Conservation (phyloP, 2,329 filamentous ascomycete genomes). For the Fusarium sp. region DNA sequence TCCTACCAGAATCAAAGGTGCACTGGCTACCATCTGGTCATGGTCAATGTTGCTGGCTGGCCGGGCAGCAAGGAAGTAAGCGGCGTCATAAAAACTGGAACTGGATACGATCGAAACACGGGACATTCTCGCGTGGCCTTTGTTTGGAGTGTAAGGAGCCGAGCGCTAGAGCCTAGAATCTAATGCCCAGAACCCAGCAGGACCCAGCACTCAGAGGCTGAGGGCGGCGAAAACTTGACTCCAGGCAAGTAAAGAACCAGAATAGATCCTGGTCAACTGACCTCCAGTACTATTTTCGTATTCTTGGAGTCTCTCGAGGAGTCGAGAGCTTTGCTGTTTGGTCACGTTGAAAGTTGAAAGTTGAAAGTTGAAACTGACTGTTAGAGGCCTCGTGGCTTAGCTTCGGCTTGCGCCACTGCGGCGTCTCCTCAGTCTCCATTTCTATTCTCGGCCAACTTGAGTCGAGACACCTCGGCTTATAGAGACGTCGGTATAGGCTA, state of each 20-base stretch:
- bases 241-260: background rate
- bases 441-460: slow-evolving; percentile 19
- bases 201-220: background rate
- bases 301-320: background rate
- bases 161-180: background rate
- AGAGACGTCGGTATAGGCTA: background rate
- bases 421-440: slow-evolving; percentile 7
- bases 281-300: background rate
- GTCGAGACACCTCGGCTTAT: background rate
- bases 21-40: slow-evolving; percentile 34
- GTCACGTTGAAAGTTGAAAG: slow-evolving; percentile 16
- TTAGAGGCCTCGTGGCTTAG: slow-evolving; percentile 25
- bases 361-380: slow-evolving; percentile 14
- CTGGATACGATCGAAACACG: slow-evolving; percentile 33
- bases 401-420: slow-evolving; percentile 28
- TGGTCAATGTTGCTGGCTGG: slow-evolving; percentile 24
- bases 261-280: background rate
- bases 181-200: background rate
- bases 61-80: slow-evolving; percentile 24
- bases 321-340: slow-evolving; percentile 2
- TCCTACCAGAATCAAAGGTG: slow-evolving; percentile 6
- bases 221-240: background rate
- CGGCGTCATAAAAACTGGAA: slow-evolving; percentile 22
- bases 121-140: slow-evolving; percentile 39
- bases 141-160: slow-evolving; percentile 23